Base-by-base conservation (phyloP, 1,284 basidiomycete species). In the Naganishia albida region DNA sequence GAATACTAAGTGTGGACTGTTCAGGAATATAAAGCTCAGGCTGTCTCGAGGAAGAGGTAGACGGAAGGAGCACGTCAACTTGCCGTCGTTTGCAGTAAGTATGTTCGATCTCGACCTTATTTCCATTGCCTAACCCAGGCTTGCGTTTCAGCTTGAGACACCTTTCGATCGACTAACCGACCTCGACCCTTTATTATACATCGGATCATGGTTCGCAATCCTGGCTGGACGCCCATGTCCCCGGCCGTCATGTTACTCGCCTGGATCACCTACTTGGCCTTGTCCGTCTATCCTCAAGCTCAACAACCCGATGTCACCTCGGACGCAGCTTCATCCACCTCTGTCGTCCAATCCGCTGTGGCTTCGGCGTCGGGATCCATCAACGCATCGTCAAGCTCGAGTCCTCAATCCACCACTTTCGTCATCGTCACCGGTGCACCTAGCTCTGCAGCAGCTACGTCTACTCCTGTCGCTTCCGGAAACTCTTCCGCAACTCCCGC, bases 291-390 rank as follows among this genome's bases (percentile, higher is more conserved):
- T n/a, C 28, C 57, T 6, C 57, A 60, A 40, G 38, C 54, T 18
- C 54, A 50, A 23, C 57, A 60, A 60, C 46, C 57, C 18, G 57
- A 60, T 60, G 46, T 60, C 18, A 34, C 34, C 34, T 6, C 34
- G 6, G 34, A 34, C 34, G 34, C 34, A 34, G 54, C 40, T 16
- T 56, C 50, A 26, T 16, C 49, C 23, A 25, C 28, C 15, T 50
- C 49, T 23, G 20, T 7, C 53, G 53, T 23, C 39, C 53, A 39
- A 23, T 40, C 53, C 8, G 39, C 18, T 7, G 18, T 15, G 30
- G 55, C 43, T 20, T 15, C 25, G 20, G 26, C 55, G 10, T 30
- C 40, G 3, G 28, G 25, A 3, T 15, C 48, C 15, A 23, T 15
- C 25, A 30, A 13, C 10, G 34, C 39, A 1, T 53, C 49, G 10